phyloP scores from a whole-genome alignment of 2,329 filamentous ascomycete species.

The Periconia sp. region DNA sequence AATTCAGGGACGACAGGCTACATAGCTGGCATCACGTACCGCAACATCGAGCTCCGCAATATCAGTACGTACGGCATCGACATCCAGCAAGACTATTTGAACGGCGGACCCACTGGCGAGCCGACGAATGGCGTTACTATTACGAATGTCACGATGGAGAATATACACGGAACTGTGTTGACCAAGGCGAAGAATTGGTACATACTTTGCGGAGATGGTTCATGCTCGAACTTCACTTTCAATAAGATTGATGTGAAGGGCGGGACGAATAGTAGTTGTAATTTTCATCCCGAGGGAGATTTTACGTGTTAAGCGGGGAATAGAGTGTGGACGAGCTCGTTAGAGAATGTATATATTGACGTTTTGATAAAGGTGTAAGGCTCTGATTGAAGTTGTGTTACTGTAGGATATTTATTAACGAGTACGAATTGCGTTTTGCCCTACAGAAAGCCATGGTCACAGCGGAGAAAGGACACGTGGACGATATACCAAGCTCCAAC shows the following conservation, averaged over 20 bases:
- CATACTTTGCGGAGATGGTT: slow-evolving; percentile 59
- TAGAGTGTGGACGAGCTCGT: too few relatives aligned
- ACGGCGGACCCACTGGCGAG: slow-evolving; percentile 47
- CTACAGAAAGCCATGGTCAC: too few relatives aligned
- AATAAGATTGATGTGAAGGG: too few relatives aligned
- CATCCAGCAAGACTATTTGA: slow-evolving; percentile 58
- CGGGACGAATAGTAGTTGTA: too few relatives aligned
- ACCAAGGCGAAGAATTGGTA: slow-evolving; percentile 50
- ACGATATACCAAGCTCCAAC: too few relatives aligned
- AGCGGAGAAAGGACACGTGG: too few relatives aligned
- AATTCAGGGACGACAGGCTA: slow-evolving; percentile 56
- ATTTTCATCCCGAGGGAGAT: slow-evolving; percentile 32
- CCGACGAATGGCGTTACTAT: slow-evolving; percentile 55
- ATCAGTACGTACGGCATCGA: slow-evolving; percentile 56
- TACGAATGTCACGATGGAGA: slow-evolving; percentile 46
- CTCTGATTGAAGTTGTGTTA: too few relatives aligned
- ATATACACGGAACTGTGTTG: slow-evolving; percentile 47
- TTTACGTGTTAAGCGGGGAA: slow-evolving; percentile 32
- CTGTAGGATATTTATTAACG: too few relatives aligned
- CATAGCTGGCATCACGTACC: slow-evolving; percentile 20
- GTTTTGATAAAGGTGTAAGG: too few relatives aligned
- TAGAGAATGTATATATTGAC: too few relatives aligned
- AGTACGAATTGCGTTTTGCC: too few relatives aligned
- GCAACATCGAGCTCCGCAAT: slow-evolving; percentile 38
- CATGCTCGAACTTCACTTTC: slow-evolving; percentile 54